Base-by-base conservation (phyloP, 2,329 filamentous ascomycete species). In the Cladosporium cucumerinum region DNA sequence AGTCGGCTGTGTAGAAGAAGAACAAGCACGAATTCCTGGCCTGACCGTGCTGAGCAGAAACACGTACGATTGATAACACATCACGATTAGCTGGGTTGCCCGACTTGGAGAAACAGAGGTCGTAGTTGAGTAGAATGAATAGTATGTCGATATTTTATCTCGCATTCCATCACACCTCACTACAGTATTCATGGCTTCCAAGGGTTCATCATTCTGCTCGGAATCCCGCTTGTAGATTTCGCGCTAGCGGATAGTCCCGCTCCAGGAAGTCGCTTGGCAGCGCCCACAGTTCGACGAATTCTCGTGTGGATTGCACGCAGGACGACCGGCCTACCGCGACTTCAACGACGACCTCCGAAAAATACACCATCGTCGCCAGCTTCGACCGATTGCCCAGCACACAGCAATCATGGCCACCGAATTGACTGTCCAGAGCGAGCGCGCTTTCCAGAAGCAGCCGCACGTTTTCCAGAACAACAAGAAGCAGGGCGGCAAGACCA, bases 371-470 rank as follows among this genome's bases (percentile, higher is more conserved):
- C 61, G 52, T 57, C 62, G 62, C 57, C 62, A 54, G 32, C 62
- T 64, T 58, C 60, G 48, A 62, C 48, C 60, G 55, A 58, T 58
- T 58, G 55, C 55, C 55, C 59, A 62, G 59, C 59, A 62, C 59
- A 64, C 62, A 64, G 62, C 84, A 86, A 88, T 81, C 83, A 97
- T 96, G 93, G 93, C 93, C 82, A 97, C 93, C 88, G 93, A 97
- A 87, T 88, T 97, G 86, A 96, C 93, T 83, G 95, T 99, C 84
- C 95, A 99, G 90, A 96, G 92, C 82, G 95, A 99, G 90, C 94
- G 95, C 87, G 95, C 95, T 88, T 99, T 91, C 92, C 95, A 98
- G 86, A 99, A 99, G 90, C 94, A 99, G 89, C 95, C 95, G 83
- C 95, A 99, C 85, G 97, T 99, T 88, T 99, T 98, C 92, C 89